These are phyloP conservation scores for Botrytis deweyae DNA, from an alignment of 2,329 filamentous ascomycete species.

Conservation along the genomic window DNA sequence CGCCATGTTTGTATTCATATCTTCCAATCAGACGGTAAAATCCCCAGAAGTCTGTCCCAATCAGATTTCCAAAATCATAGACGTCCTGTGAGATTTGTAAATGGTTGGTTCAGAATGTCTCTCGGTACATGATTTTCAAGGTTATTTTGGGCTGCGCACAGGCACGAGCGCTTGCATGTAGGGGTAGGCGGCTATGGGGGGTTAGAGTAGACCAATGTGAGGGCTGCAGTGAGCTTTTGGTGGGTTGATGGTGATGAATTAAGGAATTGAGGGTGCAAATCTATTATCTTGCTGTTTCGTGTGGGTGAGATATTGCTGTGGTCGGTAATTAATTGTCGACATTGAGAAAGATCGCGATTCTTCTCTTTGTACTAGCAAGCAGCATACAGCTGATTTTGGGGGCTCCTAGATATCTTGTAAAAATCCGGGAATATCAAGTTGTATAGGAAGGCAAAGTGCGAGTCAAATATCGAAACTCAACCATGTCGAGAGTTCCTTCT, in stretches of 20 bases:
- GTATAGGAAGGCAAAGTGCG: too few species aligned
- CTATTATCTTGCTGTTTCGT: not conserved
- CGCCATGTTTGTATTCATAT: not conserved
- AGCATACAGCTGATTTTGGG: not conserved
- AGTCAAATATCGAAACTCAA: not conserved
- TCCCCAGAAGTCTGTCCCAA: not conserved
- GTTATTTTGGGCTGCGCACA: slow-evolving; percentile 1
- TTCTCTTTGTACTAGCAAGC: not conserved
- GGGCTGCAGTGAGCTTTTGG: not conserved
- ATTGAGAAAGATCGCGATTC: not conserved
- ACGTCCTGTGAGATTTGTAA: not conserved
- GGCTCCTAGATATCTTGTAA: not conserved
- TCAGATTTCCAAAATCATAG: not conserved
- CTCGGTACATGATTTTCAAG: not conserved
- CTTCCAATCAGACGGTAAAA: slow-evolving; percentile 3
- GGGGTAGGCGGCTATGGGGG: slow-evolving; percentile 5
- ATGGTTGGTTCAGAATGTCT: not conserved
- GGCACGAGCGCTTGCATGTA: slow-evolving; percentile 14
- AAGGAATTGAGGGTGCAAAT: not conserved
- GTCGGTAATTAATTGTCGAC: not conserved
- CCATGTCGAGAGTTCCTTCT: too few species aligned
- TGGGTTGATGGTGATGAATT: not conserved
- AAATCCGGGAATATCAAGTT: not conserved
- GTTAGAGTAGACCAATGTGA: slow-evolving; percentile 1
- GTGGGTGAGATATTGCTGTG: not conserved